A percentile compares a stretch with the other conserved stretches of the same genome.
phyloP scores from a whole-genome alignment of 208 protist genomes.

The Crithidia fasciculata region DNA sequence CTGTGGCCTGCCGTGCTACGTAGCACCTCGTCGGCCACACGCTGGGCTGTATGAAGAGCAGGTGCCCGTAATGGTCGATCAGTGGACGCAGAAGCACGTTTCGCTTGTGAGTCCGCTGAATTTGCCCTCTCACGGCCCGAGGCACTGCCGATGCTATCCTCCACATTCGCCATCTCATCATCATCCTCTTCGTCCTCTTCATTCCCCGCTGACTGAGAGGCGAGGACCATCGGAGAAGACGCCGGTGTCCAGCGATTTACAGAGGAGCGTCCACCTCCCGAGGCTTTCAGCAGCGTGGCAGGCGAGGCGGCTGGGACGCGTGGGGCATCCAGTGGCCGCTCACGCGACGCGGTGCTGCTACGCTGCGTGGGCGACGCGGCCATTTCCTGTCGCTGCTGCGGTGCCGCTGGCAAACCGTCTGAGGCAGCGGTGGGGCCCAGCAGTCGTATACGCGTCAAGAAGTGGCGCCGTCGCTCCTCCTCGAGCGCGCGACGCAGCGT shows the following conservation, averaged over 20 bases:
- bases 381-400: neutral
- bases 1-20: constrained; percentile 8
- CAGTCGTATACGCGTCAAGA: constrained; percentile 43
- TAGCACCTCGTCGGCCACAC: constrained; percentile 30
- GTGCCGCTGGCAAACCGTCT: neutral
- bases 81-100: neutral
- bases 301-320: neutral
- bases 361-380: neutral
- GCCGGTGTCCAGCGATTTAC: constrained; percentile 20
- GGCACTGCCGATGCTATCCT: no score
- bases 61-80: neutral
- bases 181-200: neutral
- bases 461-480: constrained; percentile 42
- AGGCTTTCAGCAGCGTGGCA: no score
- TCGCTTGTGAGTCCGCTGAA: no score
- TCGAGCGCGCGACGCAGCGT: constrained; percentile 36
- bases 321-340: neutral
- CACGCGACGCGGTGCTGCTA: constrained; percentile 12
- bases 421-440: constrained; percentile 29
- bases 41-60: constrained; percentile 13
- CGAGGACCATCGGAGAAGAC: neutral
- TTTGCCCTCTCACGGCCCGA: no score
- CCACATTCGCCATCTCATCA: neutral
- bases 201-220: neutral
- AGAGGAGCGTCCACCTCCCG: neutral